phyloP scores from a whole-genome alignment of 805 yeast species.

The Candida methanosorbosa region DNA sequence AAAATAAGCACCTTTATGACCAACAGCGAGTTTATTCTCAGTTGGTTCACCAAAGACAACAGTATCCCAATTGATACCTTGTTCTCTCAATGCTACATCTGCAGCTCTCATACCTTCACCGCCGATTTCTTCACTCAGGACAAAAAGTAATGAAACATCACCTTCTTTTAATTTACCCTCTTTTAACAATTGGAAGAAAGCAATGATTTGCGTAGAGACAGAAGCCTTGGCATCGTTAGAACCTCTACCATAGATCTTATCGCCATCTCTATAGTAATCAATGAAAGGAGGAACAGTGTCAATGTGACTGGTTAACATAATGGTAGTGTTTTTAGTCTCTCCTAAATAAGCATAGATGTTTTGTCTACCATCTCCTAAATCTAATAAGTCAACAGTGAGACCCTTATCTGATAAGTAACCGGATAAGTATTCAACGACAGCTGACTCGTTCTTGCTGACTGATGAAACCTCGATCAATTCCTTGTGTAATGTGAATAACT shows the following conservation, averaged over 20 bases:
- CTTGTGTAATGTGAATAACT: conserved; percentile 24
- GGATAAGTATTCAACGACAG: conserved; percentile 30
- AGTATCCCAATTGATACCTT: conserved; percentile 41
- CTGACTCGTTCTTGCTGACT: conserved; percentile 24
- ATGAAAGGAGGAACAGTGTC: conserved; percentile 68
- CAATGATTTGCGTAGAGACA: conserved; percentile 52
- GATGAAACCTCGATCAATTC: conserved; percentile 27
- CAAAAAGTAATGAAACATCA: conserved; percentile 50
- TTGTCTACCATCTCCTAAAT: conserved; percentile 26
- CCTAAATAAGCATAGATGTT: conserved; percentile 55
- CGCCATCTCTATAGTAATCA: conserved; percentile 39
- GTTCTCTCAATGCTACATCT: conserved; percentile 12
- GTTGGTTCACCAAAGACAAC: conserved; percentile 75
- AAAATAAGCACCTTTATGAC: conserved; percentile 54
- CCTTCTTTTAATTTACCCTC: conserved; percentile 35
- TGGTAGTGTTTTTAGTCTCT: conserved; percentile 32
- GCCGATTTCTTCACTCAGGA: conserved; percentile 64
- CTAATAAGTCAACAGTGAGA: conserved; percentile 42
- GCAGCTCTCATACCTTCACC: conserved; percentile 56
- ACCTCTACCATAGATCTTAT: conserved; percentile 56
- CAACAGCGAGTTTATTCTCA: conserved; percentile 56
- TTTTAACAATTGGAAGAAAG: conserved; percentile 38
- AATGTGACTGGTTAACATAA: conserved; percentile 54
- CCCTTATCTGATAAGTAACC: conserved; percentile 32
- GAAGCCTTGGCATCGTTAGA: conserved; percentile 66